These are phyloP conservation scores for Botrytis byssoidea DNA, from an alignment of 2,329 filamentous ascomycete species.

Conservation along the genomic window DNA sequence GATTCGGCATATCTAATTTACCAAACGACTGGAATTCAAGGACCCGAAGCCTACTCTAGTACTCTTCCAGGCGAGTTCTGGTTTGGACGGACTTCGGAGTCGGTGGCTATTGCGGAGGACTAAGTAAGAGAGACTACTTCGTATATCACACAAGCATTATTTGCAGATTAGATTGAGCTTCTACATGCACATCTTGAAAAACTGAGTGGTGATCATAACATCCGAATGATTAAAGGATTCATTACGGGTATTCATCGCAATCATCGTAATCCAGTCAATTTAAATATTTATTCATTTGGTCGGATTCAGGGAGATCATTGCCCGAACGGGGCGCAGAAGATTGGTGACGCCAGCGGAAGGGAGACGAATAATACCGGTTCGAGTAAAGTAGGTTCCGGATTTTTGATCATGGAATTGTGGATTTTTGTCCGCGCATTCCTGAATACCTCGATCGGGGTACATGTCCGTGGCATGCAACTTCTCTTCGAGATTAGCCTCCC, in stretches of 20 bases:
- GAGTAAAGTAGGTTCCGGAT: constrained; percentile 17
- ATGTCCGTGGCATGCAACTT: neutral
- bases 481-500: neutral
- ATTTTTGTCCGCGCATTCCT: neutral
- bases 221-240: neutral
- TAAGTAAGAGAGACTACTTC: neutral
- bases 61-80: neutral
- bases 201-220: constrained; percentile 1
- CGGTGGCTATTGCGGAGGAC: neutral
- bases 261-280: neutral
- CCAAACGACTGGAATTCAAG: constrained; percentile 14
- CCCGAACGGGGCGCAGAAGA: neutral
- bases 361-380: constrained; percentile 12
- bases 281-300: neutral
- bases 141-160: too few relatives aligned
- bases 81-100: neutral
- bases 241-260: neutral
- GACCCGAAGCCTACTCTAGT: neutral
- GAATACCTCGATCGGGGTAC: neutral
- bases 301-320: neutral
- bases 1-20: constrained; percentile 11
- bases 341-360: constrained; percentile 16
- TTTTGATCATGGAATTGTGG: constrained; percentile 5
- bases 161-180: neutral
- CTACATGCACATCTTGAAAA: neutral